These are phyloP conservation scores for Dictyostelium purpureum DNA, from an alignment of 78 protist genomes.

Conservation along the genomic window DNA sequence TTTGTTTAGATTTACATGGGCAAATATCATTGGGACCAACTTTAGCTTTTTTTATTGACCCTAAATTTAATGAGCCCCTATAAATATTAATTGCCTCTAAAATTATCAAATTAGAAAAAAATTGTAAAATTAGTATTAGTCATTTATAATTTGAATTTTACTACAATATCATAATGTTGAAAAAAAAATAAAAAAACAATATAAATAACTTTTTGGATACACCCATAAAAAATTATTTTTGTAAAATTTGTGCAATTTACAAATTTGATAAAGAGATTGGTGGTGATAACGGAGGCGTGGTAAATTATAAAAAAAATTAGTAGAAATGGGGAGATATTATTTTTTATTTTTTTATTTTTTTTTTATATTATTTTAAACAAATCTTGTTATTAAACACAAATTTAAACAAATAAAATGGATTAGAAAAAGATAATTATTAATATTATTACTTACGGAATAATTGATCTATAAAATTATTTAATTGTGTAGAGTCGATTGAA, in stretches of 20 bases:
- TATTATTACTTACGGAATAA: conserved; percentile 19
- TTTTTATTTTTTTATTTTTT: background rate
- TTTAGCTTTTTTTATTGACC: conserved; percentile 29
- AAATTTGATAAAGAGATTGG: no score
- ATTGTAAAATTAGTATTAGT: background rate
- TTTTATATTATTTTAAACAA: background rate
- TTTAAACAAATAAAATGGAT: no score
- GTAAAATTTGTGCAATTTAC: no score
- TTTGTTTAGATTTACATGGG: conserved; percentile 44
- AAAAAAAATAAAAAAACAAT: no score
- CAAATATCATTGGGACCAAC: conserved; percentile 45
- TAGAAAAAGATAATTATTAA: no score
- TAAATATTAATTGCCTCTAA: conserved; percentile 30
- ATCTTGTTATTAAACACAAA: no score
- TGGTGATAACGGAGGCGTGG: no score
- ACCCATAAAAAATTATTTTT: no score
- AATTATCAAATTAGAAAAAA: no score
- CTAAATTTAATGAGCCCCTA: background rate
- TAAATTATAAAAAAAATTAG: background rate
- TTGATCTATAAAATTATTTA: conserved; percentile 19
- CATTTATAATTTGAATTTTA: background rate
- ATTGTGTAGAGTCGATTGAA: background rate
- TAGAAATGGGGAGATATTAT: background rate
- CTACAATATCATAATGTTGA: background rate
- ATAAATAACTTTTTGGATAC: no score